Base-by-base conservation (phyloP, 345 rosid genomes). In the Physaria fendleri region DNA sequence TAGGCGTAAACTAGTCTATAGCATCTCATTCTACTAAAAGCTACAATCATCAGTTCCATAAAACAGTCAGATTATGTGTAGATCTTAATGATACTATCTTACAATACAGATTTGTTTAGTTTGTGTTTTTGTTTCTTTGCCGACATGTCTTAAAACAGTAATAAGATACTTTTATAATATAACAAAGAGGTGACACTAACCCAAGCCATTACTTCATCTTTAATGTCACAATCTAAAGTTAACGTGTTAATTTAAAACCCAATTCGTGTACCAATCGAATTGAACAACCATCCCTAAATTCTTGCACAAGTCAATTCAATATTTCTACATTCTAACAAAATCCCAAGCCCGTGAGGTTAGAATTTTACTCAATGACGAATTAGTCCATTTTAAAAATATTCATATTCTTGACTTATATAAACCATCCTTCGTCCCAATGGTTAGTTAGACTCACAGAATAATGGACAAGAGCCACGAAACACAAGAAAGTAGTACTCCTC, bases 1-100 rank as follows among this genome's bases (percentile, higher is more conserved):
- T 16, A 74, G 87, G 50, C 71, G 97, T 70, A 92, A 89, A 71
- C 77, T 88, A 40, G 24, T 85, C 12, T 88, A 81, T 47, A 81
- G 82, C 77, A 75, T 86, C 65, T 84, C 87, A 45, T 92, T 84
- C 77, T 92, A 88, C 66, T 92, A 78, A 88, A 66, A 57, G 17
- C 5, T n/a, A 49, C 25, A 14, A 44, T 37, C 27, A 45, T 33
- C 61, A 41, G 12, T 13, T 5, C 35, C 42, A 23, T 12, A 10
- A 3, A 3, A 6, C 23, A 6, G 16, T 22, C 5, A 63, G 25
- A 52, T 41, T 41, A 41, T 54, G 69, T 53, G 44, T 28, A 11
- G 44, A n/a, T n/a, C n/a, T n/a, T n/a, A n/a, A n/a, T n/a, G n/a
- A n/a, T n/a, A n/a, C n/a, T n/a, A n/a, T n/a, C n/a, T n/a, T n/a